phyloP scores from a whole-genome alignment of 2,329 filamentous ascomycete genomes.

The Neofusicoccum ribis region DNA sequence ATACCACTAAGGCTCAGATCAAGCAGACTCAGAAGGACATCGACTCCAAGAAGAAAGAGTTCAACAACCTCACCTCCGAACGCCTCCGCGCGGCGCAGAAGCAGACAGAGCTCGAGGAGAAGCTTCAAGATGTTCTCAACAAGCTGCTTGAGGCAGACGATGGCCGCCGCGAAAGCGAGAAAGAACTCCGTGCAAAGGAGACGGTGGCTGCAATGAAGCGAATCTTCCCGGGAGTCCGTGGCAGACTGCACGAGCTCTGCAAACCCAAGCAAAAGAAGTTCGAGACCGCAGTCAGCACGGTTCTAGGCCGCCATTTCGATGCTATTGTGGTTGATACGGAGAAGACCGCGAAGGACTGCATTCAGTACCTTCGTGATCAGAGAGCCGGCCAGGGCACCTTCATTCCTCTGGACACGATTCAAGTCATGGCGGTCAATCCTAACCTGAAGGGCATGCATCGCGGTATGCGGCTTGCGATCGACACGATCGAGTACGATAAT shows the following conservation, averaged over 20 bases:
- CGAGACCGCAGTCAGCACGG: conserved; percentile 87
- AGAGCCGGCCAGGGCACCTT: conserved; percentile 86
- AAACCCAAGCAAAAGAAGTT: conserved; percentile 97
- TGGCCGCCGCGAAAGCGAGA: conserved; percentile 80
- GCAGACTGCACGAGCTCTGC: conserved; percentile 86
- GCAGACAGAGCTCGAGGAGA: conserved; percentile 87
- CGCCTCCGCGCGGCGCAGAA: conserved; percentile 77
- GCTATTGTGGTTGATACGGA: conserved; percentile 93
- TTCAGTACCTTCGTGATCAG: conserved; percentile 90
- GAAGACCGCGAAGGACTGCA: conserved; percentile 90
- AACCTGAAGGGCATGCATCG: conserved; percentile 86
- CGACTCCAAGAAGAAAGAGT: conserved; percentile 84
- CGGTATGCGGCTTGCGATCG: conserved; percentile 83
- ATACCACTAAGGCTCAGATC: conserved; percentile 59
- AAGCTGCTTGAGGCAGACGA: conserved; percentile 85
- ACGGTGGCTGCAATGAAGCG: conserved; percentile 84
- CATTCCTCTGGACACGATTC: conserved; percentile 95
- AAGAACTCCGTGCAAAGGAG: conserved; percentile 76
- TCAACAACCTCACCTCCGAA: conserved; percentile 82
- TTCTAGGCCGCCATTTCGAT: conserved; percentile 90
- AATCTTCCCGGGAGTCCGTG: conserved; percentile 80
- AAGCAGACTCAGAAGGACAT: conserved; percentile 76
- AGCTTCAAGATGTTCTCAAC: conserved; percentile 75
- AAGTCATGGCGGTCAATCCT: conserved; percentile 86
- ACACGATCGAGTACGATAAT: conserved; percentile 91